Conservation (phyloP, 1,284 basidiomycete species). For the Pterulicium gracile region DNA sequence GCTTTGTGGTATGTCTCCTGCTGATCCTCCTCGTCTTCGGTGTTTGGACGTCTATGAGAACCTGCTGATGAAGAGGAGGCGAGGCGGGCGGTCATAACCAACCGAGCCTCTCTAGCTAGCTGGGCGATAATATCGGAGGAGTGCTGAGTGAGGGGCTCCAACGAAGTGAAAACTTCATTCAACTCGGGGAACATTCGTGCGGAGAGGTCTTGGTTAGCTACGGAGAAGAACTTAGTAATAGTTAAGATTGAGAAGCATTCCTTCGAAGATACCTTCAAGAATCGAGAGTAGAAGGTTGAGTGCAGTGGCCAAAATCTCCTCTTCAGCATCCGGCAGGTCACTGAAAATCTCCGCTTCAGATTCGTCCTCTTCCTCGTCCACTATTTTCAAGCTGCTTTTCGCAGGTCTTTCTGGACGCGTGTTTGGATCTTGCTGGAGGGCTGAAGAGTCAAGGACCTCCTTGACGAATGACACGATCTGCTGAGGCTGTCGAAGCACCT, state of each 20-base stretch:
- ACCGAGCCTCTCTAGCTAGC: slow-evolving; percentile 65
- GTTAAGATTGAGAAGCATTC: not conserved
- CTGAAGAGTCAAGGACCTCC: not conserved
- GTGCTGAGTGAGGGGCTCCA: slow-evolving; percentile 44
- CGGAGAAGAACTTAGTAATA: not conserved
- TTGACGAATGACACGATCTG: slow-evolving; percentile 1
- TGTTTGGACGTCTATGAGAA: slow-evolving; percentile 16
- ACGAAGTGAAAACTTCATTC: slow-evolving; percentile 57
- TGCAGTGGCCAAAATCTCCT: slow-evolving; percentile 67
- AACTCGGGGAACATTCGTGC: slow-evolving; percentile 50
- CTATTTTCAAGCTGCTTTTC: slow-evolving; percentile 22
- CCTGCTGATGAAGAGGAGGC: slow-evolving; percentile 38
- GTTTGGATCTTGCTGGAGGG: slow-evolving; percentile 3
- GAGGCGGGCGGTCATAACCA: slow-evolving; percentile 73
- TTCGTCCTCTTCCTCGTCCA: slow-evolving; percentile 35
- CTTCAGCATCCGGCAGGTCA: slow-evolving; percentile 29
- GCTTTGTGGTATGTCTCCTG: slow-evolving; percentile 79
- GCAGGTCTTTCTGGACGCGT: slow-evolving; percentile 21
- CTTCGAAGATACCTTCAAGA: slow-evolving; percentile 59
- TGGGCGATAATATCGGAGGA: slow-evolving; percentile 38
- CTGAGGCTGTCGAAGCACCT: slow-evolving; percentile 16
- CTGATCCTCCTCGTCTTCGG: slow-evolving; percentile 29
- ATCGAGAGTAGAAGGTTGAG: slow-evolving; percentile 71
- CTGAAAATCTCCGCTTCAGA: slow-evolving; percentile 46
- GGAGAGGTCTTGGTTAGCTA: slow-evolving; percentile 66